These are phyloP conservation scores for Globisporangium canariense DNA, from an alignment of 352 stramenopile species.

Conservation along the genomic window DNA sequence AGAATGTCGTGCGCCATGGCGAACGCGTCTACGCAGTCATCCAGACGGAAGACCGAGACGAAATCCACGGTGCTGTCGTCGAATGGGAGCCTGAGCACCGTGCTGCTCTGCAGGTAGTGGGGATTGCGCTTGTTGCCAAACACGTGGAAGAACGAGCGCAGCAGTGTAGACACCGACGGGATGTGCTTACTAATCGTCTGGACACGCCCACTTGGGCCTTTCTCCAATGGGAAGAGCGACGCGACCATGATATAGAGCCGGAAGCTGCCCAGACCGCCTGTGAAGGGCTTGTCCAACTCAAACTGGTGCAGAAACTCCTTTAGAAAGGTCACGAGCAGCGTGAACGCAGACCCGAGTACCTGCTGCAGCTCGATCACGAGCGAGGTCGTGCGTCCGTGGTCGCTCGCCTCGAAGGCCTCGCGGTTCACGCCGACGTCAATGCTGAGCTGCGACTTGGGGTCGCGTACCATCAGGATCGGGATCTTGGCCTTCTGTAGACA, in stretches of 20 bases:
- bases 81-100: constrained; percentile 39
- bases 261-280: constrained; percentile 72
- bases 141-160: constrained; percentile 60
- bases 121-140: constrained; percentile 59
- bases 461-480: constrained; percentile 67
- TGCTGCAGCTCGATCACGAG: constrained; percentile 48
- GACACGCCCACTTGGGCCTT: constrained; percentile 2
- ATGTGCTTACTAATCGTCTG: constrained; percentile 3
- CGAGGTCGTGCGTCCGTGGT: constrained; percentile 60
- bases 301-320: constrained; percentile 82
- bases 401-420: constrained; percentile 49
- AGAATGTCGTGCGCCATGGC: constrained; percentile 65
- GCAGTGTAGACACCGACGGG: constrained; percentile 22
- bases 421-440: constrained; percentile 71
- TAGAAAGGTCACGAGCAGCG: constrained; percentile 53
- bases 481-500: constrained; percentile 70
- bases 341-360: constrained; percentile 43
- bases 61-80: constrained; percentile 50
- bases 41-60: constrained; percentile 54
- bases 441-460: constrained; percentile 43
- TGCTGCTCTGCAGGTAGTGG: constrained; percentile 48
- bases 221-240: constrained; percentile 43
- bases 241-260: constrained; percentile 82
- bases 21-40: constrained; percentile 68
- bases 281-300: constrained; percentile 77